Percentiles rank a stretch among this genome's conserved stretches.
phyloP scores from a whole-genome alignment of 2,329 filamentous ascomycete genomes.

The Monosporascus sp. region DNA sequence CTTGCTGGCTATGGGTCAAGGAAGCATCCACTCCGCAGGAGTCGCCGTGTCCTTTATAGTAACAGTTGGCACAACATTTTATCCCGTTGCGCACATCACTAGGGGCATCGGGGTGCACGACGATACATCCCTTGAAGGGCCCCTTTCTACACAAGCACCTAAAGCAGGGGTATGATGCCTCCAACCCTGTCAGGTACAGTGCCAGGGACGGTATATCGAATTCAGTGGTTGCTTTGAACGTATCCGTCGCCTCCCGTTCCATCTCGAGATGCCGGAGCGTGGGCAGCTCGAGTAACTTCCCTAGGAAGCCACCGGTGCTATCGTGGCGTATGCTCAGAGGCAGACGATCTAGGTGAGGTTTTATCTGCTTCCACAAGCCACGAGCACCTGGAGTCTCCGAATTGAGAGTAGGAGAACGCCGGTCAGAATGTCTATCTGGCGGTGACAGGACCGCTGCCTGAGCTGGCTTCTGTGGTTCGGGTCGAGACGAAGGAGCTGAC shows the following conservation, averaged over 20 bases:
- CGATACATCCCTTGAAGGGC: not conserved
- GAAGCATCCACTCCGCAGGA: not conserved
- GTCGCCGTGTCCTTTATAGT: not conserved
- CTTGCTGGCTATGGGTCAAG: not conserved
- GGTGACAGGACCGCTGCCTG: not conserved
- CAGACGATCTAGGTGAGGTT: not conserved
- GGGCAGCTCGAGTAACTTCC: not conserved
- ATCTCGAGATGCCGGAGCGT: not conserved
- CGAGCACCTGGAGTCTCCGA: not conserved
- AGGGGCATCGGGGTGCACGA: not conserved
- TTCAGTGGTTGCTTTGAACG: accelerated
- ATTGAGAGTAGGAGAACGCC: not conserved
- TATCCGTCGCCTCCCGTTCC: not conserved
- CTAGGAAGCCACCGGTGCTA: not conserved
- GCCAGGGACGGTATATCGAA: not conserved
- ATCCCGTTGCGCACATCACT: not conserved
- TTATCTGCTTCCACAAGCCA: not conserved
- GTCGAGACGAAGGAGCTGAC: too few relatives aligned
- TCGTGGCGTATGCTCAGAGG: not conserved
- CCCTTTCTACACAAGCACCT: not conserved
- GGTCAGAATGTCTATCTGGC: not conserved
- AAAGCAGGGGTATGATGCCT: not conserved
- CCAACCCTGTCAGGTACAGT: not conserved
- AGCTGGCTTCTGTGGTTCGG: too few relatives aligned
- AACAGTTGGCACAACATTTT: not conserved